phyloP scores from a whole-genome alignment of 176 grass and related monocot genomes.

The Juncus effusus region DNA sequence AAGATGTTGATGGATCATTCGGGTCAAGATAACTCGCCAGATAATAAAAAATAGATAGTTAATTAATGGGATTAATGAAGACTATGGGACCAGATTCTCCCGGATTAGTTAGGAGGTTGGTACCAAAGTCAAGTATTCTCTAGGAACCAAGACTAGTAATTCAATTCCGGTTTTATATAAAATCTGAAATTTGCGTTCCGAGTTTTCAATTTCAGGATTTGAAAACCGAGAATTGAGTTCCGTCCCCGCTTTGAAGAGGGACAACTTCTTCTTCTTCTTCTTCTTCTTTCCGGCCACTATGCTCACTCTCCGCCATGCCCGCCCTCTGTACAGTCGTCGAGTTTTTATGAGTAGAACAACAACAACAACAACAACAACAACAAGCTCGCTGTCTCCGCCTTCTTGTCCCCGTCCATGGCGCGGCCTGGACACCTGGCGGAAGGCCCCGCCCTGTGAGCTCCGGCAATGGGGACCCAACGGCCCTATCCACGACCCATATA shows the following conservation, averaged over 20 bases:
- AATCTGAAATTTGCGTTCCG: too few species aligned
- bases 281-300: constrained; percentile 3
- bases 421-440: constrained; percentile 65
- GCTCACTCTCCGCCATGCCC: constrained; percentile 23
- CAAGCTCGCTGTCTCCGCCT: constrained; percentile 12
- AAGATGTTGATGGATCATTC: constrained; percentile 55
- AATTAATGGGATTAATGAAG: too few species aligned
- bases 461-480: constrained; percentile 61
- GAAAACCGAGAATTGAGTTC: too few species aligned
- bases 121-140: too few species aligned
- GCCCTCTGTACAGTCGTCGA: constrained; percentile 3
- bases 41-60: too few species aligned
- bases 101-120: too few species aligned
- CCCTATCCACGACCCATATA: constrained; percentile 33
- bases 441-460: constrained; percentile 42
- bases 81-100: too few species aligned
- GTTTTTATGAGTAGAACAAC: constrained; percentile 7
- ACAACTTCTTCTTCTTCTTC: too few species aligned
- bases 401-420: constrained; percentile 47
- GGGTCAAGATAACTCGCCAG: constrained; percentile 29
- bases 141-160: too few species aligned
- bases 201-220: too few species aligned
- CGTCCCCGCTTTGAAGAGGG: too few species aligned
- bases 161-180: too few species aligned
- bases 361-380: constrained; percentile 20